These are phyloP conservation scores for Cystobasidiaceae sp. DNA, from an alignment of 1,284 basidiomycete species.

Conservation along the genomic window DNA sequence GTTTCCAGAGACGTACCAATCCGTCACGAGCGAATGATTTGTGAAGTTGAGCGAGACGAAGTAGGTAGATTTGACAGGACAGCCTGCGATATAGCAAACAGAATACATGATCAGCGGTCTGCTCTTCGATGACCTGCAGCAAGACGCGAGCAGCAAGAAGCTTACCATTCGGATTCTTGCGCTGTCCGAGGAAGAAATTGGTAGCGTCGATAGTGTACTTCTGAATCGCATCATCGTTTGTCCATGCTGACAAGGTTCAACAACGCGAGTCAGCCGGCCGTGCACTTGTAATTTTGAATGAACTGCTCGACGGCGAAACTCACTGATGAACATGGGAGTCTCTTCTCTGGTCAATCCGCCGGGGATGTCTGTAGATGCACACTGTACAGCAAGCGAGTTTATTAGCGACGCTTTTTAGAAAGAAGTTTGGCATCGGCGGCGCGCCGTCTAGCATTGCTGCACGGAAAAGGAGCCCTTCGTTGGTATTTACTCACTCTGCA, in stretches of 20 bases:
- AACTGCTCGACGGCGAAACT: neutral
- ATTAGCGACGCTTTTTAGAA: too few relatives aligned
- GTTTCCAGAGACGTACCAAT: slow-evolving; percentile 77
- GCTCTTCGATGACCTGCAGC: neutral
- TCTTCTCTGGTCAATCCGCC: slow-evolving; percentile 63
- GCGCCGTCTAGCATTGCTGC: too few relatives aligned
- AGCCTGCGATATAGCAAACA: slow-evolving; percentile 43
- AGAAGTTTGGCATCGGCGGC: too few relatives aligned
- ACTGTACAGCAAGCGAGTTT: slow-evolving; percentile 44
- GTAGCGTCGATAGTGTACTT: slow-evolving; percentile 50
- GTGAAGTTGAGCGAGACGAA: slow-evolving; percentile 68
- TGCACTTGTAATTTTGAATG: neutral
- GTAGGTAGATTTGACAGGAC: slow-evolving; percentile 66
- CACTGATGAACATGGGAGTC: slow-evolving; percentile 60
- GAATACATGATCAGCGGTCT: neutral
- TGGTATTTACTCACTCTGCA: slow-evolving; percentile 51
- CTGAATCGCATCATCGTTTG: slow-evolving; percentile 57
- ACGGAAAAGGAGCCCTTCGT: neutral
- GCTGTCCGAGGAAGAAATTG: slow-evolving; percentile 63
- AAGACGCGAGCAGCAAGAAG: neutral
- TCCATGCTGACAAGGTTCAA: slow-evolving; percentile 27
- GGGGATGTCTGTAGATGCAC: slow-evolving; percentile 65
- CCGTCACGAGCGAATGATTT: slow-evolving; percentile 58
- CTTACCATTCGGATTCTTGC: slow-evolving; percentile 69
- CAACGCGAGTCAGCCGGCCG: neutral